phyloP scores from a whole-genome alignment of 345 rosid genomes.

The Euphorbia peplus region DNA sequence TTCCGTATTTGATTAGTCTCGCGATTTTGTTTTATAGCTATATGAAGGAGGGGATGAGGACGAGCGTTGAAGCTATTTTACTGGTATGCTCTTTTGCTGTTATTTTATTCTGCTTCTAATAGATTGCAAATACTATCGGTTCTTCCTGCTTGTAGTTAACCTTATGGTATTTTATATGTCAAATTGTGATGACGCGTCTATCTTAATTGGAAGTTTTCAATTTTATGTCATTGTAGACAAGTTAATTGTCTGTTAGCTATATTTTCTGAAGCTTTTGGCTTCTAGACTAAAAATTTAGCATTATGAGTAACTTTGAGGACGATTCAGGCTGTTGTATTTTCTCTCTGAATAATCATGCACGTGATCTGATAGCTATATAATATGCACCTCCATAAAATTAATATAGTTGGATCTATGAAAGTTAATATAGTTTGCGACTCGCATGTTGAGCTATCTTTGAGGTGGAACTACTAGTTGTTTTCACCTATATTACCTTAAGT shows the following conservation, averaged over 20 bases:
- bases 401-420: not conserved
- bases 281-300: not conserved
- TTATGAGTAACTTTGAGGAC: too few species aligned
- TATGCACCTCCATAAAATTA: too few species aligned
- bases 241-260: not conserved
- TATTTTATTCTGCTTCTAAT: not conserved
- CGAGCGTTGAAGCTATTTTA: conserved; percentile 89
- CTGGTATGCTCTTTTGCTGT: conserved; percentile 45
- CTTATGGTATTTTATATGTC: conserved; percentile 1
- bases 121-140: not conserved
- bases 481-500: not conserved
- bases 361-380: too few species aligned
- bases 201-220: not conserved
- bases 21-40: conserved; percentile 48
- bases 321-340: not conserved
- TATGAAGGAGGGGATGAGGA: conserved; percentile 97
- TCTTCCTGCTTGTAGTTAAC: not conserved
- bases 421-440: not conserved
- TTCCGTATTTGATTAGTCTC: conserved; percentile 12
- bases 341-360: not conserved
- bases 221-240: not conserved
- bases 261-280: not conserved
- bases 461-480: not conserved
- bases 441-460: not conserved
- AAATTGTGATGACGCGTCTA: not conserved